Evolutionary conservation across 1,284 basidiomycete species (phyloP).

Genomic region (Omphalotus olearius): DNA sequence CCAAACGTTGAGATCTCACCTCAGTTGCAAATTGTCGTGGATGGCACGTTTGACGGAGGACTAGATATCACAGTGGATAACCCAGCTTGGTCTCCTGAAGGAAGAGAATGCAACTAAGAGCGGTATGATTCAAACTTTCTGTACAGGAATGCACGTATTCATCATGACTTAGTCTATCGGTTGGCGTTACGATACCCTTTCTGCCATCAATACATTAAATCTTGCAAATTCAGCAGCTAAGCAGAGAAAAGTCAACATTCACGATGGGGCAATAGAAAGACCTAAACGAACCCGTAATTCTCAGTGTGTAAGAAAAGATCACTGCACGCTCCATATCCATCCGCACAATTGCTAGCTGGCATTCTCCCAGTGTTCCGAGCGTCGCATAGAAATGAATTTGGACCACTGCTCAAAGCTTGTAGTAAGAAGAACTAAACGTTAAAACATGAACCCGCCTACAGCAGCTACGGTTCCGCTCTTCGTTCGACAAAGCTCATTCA

Average conservation of each 20-base stretch:
- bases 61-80: conserved; percentile 55
- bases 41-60: conserved; percentile 61
- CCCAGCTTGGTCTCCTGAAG: conserved; percentile 47
- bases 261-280: no score
- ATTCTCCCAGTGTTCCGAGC: conserved; percentile 32
- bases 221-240: no score
- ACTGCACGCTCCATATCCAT: conserved; percentile 20
- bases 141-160: no score
- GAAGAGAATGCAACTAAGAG: conserved; percentile 23
- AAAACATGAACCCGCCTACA: conserved; percentile 17
- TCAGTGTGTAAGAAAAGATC: conserved; percentile 26
- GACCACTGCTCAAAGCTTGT: conserved; percentile 24
- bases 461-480: conserved; percentile 18
- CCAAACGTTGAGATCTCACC: conserved; percentile 43
- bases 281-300: conserved; percentile 20
- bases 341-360: conserved; percentile 26
- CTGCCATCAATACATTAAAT: no score
- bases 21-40: conserved; percentile 48
- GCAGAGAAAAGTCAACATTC: no score
- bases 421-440: background rate
- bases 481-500: conserved; percentile 16
- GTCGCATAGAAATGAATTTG: conserved; percentile 29
- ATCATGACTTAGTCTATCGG: no score
- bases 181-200: no score
- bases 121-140: no score